Evolutionary conservation across 139 green algal species (phyloP), one percentile per base, ranked within the genome.

Genomic region (Micractinium conductrix): DNA sequence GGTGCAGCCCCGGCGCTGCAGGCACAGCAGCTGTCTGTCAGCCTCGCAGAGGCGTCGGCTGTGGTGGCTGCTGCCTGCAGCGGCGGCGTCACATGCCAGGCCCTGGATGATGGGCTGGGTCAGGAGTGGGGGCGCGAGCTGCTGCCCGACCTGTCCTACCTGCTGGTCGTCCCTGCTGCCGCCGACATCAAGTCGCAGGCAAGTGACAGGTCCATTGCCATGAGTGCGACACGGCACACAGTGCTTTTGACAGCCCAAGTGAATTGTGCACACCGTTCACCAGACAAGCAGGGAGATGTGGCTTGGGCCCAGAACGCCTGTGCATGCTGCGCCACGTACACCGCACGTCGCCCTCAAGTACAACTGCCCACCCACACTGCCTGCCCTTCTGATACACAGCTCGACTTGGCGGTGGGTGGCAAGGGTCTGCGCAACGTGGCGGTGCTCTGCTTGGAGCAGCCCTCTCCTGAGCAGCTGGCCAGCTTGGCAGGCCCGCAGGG

Each of bases 341-440:
- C n/a, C n/a, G n/a, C n/a, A n/a, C n/a, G n/a, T n/a, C n/a, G n/a
- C n/a, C n/a, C n/a, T n/a, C n/a, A n/a, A n/a, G n/a, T n/a, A n/a
- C n/a, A n/a, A n/a, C n/a, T n/a, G n/a, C n/a, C n/a, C n/a, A n/a
- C n/a, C n/a, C n/a, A n/a, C n/a, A n/a, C n/a, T n/a, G n/a, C n/a
- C n/a, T n/a, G n/a, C n/a, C n/a, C n/a, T n/a, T n/a, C n/a, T n/a
- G n/a, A n/a, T n/a, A n/a, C n/a, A n/a, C 72, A 81, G 72, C 42
- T 86, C 7, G 42, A 50, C 14, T 42, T 12, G 7, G 45, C 75
- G 22, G 69, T 72, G 70, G 9, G 67, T 6, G 38, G 21, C 50
- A 85, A 74, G 43, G 78, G 84, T 2, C 33, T 83, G 69, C 50
- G 40, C 17, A 74, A 88, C 42, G 1, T 82, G 22, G 84, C 74